These are phyloP conservation scores for Agaricus blazei DNA, from an alignment of 768 basidiomycete genomes.

Conservation along the genomic window DNA sequence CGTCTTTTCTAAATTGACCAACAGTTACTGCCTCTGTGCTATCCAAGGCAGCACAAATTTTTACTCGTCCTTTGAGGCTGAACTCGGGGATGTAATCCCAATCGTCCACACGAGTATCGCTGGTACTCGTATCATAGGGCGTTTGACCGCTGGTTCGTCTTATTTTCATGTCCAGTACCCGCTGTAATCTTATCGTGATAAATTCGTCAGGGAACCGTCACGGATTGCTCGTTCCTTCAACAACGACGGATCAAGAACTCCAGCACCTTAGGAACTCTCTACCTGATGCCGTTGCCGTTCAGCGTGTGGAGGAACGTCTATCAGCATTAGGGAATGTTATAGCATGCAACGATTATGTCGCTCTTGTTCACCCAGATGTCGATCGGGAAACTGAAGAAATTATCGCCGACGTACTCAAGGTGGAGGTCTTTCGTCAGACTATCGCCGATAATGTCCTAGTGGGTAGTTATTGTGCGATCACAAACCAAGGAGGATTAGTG, in stretches of 20 bases:
- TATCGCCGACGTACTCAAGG: conserved; percentile 98
- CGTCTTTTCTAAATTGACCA: conserved; percentile 96
- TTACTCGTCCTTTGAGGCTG: conserved; percentile 95
- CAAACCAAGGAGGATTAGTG: conserved; percentile 95
- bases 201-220: conserved; percentile 80
- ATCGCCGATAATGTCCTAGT: conserved; percentile 96
- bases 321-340: conserved; percentile 98
- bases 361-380: conserved; percentile 95
- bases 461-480: conserved; percentile 91
- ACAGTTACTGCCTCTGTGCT: conserved; percentile 94
- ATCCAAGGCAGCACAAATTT: conserved; percentile 96
- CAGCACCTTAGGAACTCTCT: conserved; percentile 96
- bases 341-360: conserved; percentile 98
- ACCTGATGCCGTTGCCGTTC: conserved; percentile 89
- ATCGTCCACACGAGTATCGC: conserved; percentile 95
- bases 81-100: conserved; percentile 82
- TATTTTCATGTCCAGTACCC: background rate
- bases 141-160: conserved; percentile 81
- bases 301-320: conserved; percentile 94
- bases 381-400: conserved; percentile 99
- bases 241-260: conserved; percentile 96
- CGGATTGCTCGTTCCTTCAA: conserved; percentile 91
- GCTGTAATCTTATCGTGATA: background rate
- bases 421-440: conserved; percentile 98
- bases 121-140: conserved; percentile 90